These are phyloP conservation scores for Colletotrichum gloeosporioides DNA, from an alignment of 2,329 filamentous ascomycete species.

Conservation along the genomic window DNA sequence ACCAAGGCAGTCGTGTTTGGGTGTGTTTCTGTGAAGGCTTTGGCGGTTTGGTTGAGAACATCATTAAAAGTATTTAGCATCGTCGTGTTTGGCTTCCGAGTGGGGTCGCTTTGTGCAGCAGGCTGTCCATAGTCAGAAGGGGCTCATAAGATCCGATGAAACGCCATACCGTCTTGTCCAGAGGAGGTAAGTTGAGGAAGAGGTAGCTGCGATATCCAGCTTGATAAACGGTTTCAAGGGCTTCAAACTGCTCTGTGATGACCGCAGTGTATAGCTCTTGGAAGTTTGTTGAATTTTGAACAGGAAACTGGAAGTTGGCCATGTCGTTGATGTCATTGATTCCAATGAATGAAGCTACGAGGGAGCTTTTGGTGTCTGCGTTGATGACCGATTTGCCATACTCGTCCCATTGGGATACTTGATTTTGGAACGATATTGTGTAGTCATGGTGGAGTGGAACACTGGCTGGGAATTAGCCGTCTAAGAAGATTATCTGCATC, in stretches of 20 bases:
- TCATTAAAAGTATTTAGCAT: constrained; percentile 9
- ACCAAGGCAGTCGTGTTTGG: constrained; percentile 26
- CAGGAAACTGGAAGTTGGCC: background rate
- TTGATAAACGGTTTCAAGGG: constrained; percentile 45
- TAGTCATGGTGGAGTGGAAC: constrained; percentile 56
- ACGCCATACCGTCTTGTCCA: constrained; percentile 32
- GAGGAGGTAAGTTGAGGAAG: constrained; percentile 56
- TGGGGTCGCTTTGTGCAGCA: background rate
- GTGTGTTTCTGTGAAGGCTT: constrained; percentile 33
- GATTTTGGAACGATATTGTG: constrained; percentile 48
- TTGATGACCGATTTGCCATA: constrained; percentile 31
- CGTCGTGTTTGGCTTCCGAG: background rate
- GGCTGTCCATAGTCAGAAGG: background rate
- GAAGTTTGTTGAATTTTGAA: background rate
- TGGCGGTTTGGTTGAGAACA: constrained; percentile 22
- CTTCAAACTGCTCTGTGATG: background rate
- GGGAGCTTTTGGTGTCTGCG: constrained; percentile 37
- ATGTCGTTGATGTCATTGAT: constrained; percentile 61
- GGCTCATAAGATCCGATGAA: rapidly evolving
- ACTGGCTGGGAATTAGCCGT: constrained; percentile 23
- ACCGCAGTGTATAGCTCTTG: constrained; percentile 5
- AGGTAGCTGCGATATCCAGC: constrained; percentile 56
- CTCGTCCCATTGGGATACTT: constrained; percentile 51
- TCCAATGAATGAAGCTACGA: constrained; percentile 60
- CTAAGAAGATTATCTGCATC: rapidly evolving